Conservation (phyloP, 1,284 basidiomycete species). For the Cystobasidiaceae sp. region DNA sequence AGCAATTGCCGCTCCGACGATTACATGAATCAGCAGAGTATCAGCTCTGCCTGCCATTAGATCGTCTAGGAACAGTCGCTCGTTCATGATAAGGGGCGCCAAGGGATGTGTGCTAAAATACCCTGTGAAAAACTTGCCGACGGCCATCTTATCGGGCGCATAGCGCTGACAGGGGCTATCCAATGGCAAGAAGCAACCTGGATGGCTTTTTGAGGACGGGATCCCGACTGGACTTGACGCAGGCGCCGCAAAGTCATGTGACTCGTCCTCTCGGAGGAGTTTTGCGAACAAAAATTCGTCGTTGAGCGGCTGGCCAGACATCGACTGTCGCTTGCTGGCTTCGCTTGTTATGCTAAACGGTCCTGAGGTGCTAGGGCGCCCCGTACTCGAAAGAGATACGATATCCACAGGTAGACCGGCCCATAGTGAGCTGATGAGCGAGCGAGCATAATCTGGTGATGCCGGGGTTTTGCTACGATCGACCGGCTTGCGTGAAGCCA, state of each 20-base stretch:
- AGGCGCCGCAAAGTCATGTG: not conserved
- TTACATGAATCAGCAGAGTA: slow-evolving; percentile 7
- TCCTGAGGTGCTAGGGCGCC: slow-evolving; percentile 10
- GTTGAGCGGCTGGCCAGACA: not conserved
- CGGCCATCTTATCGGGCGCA: slow-evolving; percentile 14
- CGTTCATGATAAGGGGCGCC: slow-evolving; percentile 23
- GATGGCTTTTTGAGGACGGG: too few relatives aligned
- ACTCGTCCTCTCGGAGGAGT: slow-evolving; percentile 26
- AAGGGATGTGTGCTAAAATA: slow-evolving; percentile 26
- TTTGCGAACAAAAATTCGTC: slow-evolving; percentile 22
- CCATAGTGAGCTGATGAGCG: slow-evolving; percentile 23
- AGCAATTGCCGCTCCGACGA: slow-evolving; percentile 24
- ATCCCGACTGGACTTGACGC: not conserved
- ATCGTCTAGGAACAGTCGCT: slow-evolving; percentile 23
- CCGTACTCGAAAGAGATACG: slow-evolving; percentile 18
- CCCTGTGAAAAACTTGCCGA: slow-evolving; percentile 20
- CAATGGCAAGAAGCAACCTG: not conserved
- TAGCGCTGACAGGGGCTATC: slow-evolving; percentile 8
- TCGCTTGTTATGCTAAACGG: slow-evolving; percentile 15
- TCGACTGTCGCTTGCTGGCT: not conserved
- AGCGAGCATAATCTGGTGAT: slow-evolving; percentile 17
- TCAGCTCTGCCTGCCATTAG: slow-evolving; percentile 6
- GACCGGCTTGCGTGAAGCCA: slow-evolving; percentile 6
- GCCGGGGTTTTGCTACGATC: not conserved
- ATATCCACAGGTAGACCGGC: slow-evolving; percentile 28